These are phyloP conservation scores for Arachnomyces sp. DNA, from an alignment of 2,329 filamentous ascomycete species.

Conservation along the genomic window DNA sequence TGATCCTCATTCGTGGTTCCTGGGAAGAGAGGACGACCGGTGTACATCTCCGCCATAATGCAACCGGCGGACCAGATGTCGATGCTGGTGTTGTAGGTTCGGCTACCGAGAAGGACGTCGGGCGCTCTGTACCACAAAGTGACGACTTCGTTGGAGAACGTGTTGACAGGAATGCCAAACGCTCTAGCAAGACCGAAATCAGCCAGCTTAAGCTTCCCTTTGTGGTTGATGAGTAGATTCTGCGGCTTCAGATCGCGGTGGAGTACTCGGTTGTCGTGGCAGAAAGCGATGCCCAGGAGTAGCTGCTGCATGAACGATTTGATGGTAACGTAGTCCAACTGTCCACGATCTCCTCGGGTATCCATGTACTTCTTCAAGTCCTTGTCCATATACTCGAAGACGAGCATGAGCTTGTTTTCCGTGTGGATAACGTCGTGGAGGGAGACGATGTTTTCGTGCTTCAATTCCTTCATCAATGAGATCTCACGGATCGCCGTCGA, in stretches of 20 bases:
- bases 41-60: conserved; percentile 99
- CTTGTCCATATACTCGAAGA: conserved; percentile 98
- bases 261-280: conserved; percentile 91
- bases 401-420: conserved; percentile 98
- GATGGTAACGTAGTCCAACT: conserved; percentile 81
- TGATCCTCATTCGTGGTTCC: conserved; percentile 98
- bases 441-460: conserved; percentile 96
- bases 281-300: conserved; percentile 91
- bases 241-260: conserved; percentile 95
- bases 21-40: conserved; percentile 87
- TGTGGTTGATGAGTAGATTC: conserved; percentile 89
- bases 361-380: conserved; percentile 99
- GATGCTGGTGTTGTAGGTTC: conserved; percentile 99
- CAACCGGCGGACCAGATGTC: conserved; percentile 99
- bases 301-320: conserved; percentile 99
- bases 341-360: conserved; percentile 77
- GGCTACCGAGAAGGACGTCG: conserved; percentile 84
- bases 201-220: conserved; percentile 82
- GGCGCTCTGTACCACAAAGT: conserved; percentile 97
- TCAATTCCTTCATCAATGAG: conserved; percentile 97
- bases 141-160: conserved; percentile 95
- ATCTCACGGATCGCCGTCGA: conserved; percentile 98
- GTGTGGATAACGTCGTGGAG: conserved; percentile 99
- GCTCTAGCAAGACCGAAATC: conserved; percentile 92
- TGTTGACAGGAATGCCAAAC: conserved; percentile 96